Evolutionary conservation across 2,329 filamentous ascomycete genomes (phyloP).

Genomic region (Rhexocercosporidium sp.): DNA sequence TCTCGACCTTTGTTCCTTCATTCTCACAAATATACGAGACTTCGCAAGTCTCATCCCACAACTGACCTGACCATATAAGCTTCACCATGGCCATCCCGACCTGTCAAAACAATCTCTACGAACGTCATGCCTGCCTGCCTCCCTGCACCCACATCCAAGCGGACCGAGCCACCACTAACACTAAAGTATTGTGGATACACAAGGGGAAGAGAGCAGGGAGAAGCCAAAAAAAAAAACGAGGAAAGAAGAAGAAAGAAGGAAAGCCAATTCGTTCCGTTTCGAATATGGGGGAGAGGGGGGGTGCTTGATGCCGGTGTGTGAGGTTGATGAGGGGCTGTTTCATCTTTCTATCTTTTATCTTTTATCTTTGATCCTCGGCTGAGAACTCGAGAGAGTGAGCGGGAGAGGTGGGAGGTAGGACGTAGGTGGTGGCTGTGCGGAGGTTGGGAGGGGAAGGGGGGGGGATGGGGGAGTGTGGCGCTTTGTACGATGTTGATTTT

Average conservation of each 20-base stretch:
- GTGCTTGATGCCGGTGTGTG: neutral
- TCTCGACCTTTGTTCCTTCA: too few relatives aligned
- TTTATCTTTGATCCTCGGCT: neutral
- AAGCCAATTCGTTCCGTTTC: neutral
- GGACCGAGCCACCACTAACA: neutral
- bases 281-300: too few relatives aligned
- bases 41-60: neutral
- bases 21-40: neutral
- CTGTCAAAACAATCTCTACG: neutral
- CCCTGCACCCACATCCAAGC: neutral
- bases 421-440: neutral
- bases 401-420: too few relatives aligned
- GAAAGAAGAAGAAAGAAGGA: neutral
- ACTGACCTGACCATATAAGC: too few relatives aligned
- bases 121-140: neutral
- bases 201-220: too few relatives aligned
- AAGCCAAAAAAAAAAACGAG: too few relatives aligned
- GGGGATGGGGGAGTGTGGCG: neutral
- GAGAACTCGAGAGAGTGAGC: too few relatives aligned
- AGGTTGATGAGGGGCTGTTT: conserved; percentile 1
- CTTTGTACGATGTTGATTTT: neutral
- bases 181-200: too few relatives aligned
- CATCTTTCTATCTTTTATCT: neutral
- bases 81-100: neutral
- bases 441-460: neutral